Evolutionary conservation across 768 basidiomycete genomes (phyloP).

Genomic region (Lyophyllum shimeji): DNA sequence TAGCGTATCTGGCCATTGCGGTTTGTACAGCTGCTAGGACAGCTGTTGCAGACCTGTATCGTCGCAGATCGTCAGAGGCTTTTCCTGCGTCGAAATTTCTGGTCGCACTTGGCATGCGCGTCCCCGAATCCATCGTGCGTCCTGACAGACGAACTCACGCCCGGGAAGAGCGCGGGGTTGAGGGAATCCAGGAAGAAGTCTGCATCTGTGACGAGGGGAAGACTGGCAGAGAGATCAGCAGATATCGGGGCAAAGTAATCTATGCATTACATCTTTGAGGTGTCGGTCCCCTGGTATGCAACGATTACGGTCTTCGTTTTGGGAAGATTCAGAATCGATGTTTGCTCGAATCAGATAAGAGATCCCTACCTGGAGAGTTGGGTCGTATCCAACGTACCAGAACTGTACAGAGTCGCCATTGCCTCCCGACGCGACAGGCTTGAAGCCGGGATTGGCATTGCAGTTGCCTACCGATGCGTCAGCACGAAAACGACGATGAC

Average conservation of each 20-base stretch:
- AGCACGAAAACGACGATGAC: not conserved
- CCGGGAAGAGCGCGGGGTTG: constrained; percentile 47
- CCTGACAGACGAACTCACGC: constrained; percentile 37
- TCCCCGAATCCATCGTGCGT: constrained; percentile 48
- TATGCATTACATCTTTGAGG: constrained; percentile 24
- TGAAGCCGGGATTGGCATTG: constrained; percentile 42
- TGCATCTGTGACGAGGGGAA: constrained; percentile 38
- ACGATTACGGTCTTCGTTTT: constrained; percentile 12
- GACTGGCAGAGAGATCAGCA: constrained; percentile 8
- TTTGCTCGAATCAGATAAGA: not conserved
- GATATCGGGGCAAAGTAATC: not conserved
- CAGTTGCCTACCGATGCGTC: constrained; percentile 36
- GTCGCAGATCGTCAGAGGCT: not conserved
- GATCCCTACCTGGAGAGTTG: constrained; percentile 12
- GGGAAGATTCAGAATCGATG: not conserved
- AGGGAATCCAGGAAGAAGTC: constrained; percentile 34
- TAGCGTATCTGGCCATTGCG: constrained; percentile 32
- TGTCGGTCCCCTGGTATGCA: constrained; percentile 19
- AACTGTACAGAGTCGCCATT: constrained; percentile 41
- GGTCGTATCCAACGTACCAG: constrained; percentile 33
- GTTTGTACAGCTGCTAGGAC: constrained; percentile 45
- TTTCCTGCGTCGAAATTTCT: not conserved
- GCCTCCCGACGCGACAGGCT: constrained; percentile 44
- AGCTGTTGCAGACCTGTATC: constrained; percentile 35
- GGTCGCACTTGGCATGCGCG: constrained; percentile 42